Conservation (phyloP, 345 rosid species). For the Ceriops zippeliana region DNA sequence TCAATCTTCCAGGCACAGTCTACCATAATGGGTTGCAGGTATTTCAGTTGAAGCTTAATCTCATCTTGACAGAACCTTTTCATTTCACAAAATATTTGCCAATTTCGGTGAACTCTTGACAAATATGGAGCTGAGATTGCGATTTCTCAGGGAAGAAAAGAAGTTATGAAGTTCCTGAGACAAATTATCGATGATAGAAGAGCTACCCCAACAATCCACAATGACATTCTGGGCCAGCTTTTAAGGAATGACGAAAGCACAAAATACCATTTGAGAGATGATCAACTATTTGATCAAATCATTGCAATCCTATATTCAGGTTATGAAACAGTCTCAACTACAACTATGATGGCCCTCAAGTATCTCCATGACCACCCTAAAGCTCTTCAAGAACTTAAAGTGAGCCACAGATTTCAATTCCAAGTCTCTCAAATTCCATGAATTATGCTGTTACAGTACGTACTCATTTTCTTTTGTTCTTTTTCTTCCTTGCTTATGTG, state of each 20-base stretch:
- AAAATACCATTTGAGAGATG: constrained; percentile 44
- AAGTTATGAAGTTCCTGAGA: constrained; percentile 42
- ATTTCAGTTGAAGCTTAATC: not conserved
- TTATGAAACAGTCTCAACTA: constrained; percentile 81
- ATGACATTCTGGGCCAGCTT: constrained; percentile 69
- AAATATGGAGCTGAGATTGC: not conserved
- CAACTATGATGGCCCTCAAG: constrained; percentile 90
- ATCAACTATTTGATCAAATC: constrained; percentile 76
- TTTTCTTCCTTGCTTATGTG: not conserved
- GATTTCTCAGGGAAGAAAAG: constrained; percentile 60
- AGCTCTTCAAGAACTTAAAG: constrained; percentile 68
- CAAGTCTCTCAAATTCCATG: no score
- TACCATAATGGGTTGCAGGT: constrained; percentile 18
- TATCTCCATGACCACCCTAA: constrained; percentile 74
- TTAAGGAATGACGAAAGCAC: constrained; percentile 48
- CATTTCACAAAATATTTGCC: not conserved
- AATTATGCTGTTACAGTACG: no score
- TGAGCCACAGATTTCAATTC: constrained; percentile 23
- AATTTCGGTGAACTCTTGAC: not conserved
- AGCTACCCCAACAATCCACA: constrained; percentile 34
- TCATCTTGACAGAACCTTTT: not conserved
- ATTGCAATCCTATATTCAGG: constrained; percentile 78
- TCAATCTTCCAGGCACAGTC: constrained; percentile 20
- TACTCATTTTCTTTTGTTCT: no score
- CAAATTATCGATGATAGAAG: constrained; percentile 56